A percentile compares a stretch with the other conserved stretches of the same genome.
Evolutionary conservation across 164 flowering plant genomes (phyloP).

Genomic region (Cinnamomum micranthum): DNA sequence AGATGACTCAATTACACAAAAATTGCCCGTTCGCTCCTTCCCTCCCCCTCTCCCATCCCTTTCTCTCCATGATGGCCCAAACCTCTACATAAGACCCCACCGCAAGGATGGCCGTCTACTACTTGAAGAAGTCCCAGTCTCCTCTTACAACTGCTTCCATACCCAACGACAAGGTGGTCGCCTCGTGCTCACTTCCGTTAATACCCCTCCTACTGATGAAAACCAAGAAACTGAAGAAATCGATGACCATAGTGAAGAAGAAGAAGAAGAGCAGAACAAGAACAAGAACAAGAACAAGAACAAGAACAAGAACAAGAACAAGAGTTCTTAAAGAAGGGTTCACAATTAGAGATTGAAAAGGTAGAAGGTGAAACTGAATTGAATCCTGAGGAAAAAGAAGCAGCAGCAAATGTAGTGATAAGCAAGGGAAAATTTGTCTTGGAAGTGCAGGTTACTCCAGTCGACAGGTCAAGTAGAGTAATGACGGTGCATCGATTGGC

Average conservation of each 20-base stretch:
- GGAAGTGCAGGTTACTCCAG: neutral
- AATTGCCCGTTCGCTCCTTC: constrained; percentile 24
- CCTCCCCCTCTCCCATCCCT: constrained; percentile 78
- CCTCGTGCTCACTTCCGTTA: constrained; percentile 46
- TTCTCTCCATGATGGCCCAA: constrained; percentile 33
- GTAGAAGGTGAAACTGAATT: neutral
- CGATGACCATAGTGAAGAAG: constrained; percentile 4
- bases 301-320: neutral
- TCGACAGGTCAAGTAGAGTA: constrained; percentile 11
- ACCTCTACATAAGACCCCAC: constrained; percentile 42
- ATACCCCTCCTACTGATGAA: constrained; percentile 1
- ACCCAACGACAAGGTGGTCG: constrained; percentile 68
- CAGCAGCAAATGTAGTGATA: neutral
- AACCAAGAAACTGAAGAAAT: constrained; percentile 12
- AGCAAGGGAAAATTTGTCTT: neutral
- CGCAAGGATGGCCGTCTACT: constrained; percentile 64
- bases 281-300: constrained; percentile 2
- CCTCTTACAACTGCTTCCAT: constrained; percentile 36
- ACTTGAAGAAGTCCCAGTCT: constrained; percentile 58
- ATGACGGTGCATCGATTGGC: constrained; percentile 40
- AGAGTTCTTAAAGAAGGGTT: neutral
- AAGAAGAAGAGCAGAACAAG: neutral
- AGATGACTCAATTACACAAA: constrained; percentile 13
- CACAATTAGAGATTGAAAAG: neutral
- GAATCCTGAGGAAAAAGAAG: neutral